A percentile compares a stretch with the other conserved stretches of the same genome.
Evolutionary conservation across 2,329 filamentous ascomycete genomes (phyloP).

Genomic region (Thelonectria rubi): DNA sequence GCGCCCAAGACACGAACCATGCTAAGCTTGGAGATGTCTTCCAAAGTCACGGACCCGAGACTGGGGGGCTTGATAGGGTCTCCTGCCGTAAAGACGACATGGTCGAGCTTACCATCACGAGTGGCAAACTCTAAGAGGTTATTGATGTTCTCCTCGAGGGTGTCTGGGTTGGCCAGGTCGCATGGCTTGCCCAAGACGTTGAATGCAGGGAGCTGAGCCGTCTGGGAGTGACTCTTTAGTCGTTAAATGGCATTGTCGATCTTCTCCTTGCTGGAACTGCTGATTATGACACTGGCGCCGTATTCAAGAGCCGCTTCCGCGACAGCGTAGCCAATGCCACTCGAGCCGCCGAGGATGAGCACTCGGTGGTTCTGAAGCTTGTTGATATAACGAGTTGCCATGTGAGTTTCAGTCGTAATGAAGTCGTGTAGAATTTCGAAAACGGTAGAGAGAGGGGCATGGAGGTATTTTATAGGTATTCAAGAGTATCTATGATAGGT

Average conservation of each 20-base stretch:
- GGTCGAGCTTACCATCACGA: constrained; percentile 60
- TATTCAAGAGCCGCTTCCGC: constrained; percentile 66
- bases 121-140: constrained; percentile 58
- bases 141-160: constrained; percentile 53
- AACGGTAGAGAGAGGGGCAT: neutral
- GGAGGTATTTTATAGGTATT: neutral
- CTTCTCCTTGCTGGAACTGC: constrained; percentile 62
- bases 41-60: constrained; percentile 53
- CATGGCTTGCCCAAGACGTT: constrained; percentile 39
- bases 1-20: constrained; percentile 62
- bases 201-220: constrained; percentile 48
- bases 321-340: constrained; percentile 70
- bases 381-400: constrained; percentile 42
- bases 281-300: constrained; percentile 65
- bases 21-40: constrained; percentile 51
- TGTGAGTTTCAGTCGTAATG: neutral
- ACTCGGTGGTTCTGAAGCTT: constrained; percentile 52
- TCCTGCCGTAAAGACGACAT: constrained; percentile 67
- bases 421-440: neutral
- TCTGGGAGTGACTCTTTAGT: constrained; percentile 46
- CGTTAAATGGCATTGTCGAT: constrained; percentile 56
- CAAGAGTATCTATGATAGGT: no score
- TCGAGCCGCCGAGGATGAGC: constrained; percentile 70
- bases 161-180: constrained; percentile 30
- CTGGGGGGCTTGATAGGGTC: constrained; percentile 50